A percentile compares a stretch with the other conserved stretches of the same genome.
Conservation (phyloP, 805 yeast genomes). For the Ogataea siamensis region DNA sequence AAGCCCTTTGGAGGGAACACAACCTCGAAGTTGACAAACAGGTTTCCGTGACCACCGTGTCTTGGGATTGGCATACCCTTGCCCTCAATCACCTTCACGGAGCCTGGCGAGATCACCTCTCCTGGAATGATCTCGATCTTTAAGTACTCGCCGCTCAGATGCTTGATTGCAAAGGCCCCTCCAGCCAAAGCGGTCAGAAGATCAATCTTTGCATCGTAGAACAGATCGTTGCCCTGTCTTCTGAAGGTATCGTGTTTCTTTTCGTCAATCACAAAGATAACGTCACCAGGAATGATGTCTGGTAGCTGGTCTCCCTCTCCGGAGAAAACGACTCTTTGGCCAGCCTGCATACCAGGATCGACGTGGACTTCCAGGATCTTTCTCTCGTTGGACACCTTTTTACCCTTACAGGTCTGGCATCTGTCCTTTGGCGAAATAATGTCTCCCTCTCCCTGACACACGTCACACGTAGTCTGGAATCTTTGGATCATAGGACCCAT, state of each 20-base stretch:
- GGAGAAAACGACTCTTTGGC: slow-evolving; percentile 83
- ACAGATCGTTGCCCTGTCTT: slow-evolving; percentile 87
- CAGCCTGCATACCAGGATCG: slow-evolving; percentile 96
- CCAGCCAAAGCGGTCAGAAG: slow-evolving; percentile 95
- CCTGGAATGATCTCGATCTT: slow-evolving; percentile 85
- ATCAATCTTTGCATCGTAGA: slow-evolving; percentile 83
- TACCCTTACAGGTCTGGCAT: slow-evolving; percentile 85
- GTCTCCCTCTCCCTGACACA: slow-evolving; percentile 90
- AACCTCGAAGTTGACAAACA: slow-evolving; percentile 80
- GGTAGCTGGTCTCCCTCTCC: slow-evolving; percentile 99
- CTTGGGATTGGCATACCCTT: slow-evolving; percentile 98
- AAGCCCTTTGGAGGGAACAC: slow-evolving; percentile 82
- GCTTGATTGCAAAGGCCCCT: slow-evolving; percentile 85
- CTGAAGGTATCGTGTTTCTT: slow-evolving; percentile 79
- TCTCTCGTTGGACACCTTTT: slow-evolving; percentile 82
- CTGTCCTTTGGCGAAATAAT: slow-evolving; percentile 82
- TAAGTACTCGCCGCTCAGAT: slow-evolving; percentile 87
- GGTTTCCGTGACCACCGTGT: slow-evolving; percentile 84
- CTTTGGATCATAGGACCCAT: slow-evolving; percentile 99
- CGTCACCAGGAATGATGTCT: slow-evolving; percentile 94
- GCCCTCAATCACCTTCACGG: slow-evolving; percentile 75
- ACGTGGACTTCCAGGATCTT: slow-evolving; percentile 92
- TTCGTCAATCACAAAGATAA: slow-evolving; percentile 86
- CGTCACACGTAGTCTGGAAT: slow-evolving; percentile 92
- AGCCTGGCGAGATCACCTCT: slow-evolving; percentile 86